A percentile compares a stretch with the other conserved stretches of the same genome.
Evolutionary conservation across 2,329 filamentous ascomycete genomes (phyloP).

Genomic region (Fusarium anthophilum): DNA sequence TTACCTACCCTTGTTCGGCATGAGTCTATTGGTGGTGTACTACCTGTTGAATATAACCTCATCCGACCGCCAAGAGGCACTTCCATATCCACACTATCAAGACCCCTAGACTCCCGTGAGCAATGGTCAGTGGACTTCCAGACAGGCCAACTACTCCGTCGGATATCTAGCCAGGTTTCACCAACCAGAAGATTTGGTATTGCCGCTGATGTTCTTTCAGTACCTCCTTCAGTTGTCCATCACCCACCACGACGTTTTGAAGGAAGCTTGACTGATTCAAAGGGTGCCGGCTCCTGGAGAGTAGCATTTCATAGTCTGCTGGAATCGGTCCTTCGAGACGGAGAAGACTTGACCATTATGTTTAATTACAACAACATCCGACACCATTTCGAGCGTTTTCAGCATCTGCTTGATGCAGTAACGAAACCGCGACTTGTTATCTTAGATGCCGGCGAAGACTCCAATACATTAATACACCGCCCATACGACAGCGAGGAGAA

Average conservation of each 20-base stretch:
- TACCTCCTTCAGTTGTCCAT: slow-evolving; percentile 27
- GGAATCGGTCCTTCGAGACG: slow-evolving; percentile 66
- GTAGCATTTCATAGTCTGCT: slow-evolving; percentile 66
- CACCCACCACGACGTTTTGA: slow-evolving; percentile 32
- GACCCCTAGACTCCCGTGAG: slow-evolving; percentile 48
- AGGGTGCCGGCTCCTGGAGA: slow-evolving; percentile 58
- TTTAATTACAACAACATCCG: slow-evolving; percentile 67
- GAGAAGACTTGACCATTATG: slow-evolving; percentile 67
- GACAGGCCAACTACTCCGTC: slow-evolving; percentile 56
- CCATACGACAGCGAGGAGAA: slow-evolving; percentile 8
- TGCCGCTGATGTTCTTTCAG: slow-evolving; percentile 40
- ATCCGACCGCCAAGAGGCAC: slow-evolving; percentile 51
- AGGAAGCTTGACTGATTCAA: slow-evolving; percentile 37
- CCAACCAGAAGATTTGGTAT: slow-evolving; percentile 60
- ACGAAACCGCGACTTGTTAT: slow-evolving; percentile 62
- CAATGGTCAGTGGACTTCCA: slow-evolving; percentile 56
- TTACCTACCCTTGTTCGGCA: slow-evolving; percentile 55
- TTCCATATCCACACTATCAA: slow-evolving; percentile 49
- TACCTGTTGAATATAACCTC: slow-evolving; percentile 55
- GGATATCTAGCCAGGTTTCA: slow-evolving; percentile 55
- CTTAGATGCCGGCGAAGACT: slow-evolving; percentile 61
- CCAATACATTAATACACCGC: slow-evolving; percentile 57
- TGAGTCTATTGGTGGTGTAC: slow-evolving; percentile 42
- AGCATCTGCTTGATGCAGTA: slow-evolving; percentile 62
- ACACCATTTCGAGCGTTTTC: slow-evolving; percentile 59